Evolutionary conservation across 2,329 filamentous ascomycete species (phyloP).

Genomic region (Didymella pomorum): DNA sequence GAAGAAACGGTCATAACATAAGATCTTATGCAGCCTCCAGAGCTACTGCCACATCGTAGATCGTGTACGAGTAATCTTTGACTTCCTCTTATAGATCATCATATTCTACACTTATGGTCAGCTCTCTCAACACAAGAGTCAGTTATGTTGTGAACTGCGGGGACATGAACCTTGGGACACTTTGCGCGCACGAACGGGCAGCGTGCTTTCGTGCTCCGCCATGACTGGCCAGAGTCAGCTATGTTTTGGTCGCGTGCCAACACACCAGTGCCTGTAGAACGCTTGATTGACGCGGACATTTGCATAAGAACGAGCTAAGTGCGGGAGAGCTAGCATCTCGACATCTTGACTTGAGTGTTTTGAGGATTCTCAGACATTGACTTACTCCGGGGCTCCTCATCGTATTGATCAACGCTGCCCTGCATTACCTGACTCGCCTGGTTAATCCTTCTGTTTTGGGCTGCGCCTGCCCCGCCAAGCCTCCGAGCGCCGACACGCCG

Average conservation of each 20-base stretch:
- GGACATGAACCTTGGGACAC: conserved; percentile 34
- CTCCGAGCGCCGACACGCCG: conserved; percentile 19
- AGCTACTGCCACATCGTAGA: too few species aligned
- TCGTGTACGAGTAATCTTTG: too few species aligned
- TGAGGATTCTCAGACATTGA: not conserved
- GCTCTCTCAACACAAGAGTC: too few species aligned
- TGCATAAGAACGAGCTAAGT: not conserved
- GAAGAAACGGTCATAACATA: too few species aligned
- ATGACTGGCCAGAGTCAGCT: conserved; percentile 37
- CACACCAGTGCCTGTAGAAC: conserved; percentile 37
- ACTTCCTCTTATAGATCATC: too few species aligned
- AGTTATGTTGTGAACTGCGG: conserved; percentile 33
- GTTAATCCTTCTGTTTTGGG: conserved; percentile 7
- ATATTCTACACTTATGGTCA: too few species aligned
- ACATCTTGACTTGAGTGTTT: not conserved
- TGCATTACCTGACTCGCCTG: conserved; percentile 16
- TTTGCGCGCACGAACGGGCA: conserved; percentile 49
- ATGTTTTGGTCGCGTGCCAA: conserved; percentile 43
- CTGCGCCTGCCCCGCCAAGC: conserved; percentile 14
- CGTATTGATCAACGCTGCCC: not conserved
- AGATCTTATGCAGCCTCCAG: too few species aligned
- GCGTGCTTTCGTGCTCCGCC: conserved; percentile 39
- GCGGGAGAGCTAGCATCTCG: conserved; percentile 1
- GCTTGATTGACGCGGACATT: conserved; percentile 14
- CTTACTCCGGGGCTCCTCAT: not conserved